These are phyloP conservation scores for Ceratocystis albifundus DNA, from an alignment of 2,329 filamentous ascomycete genomes.

Conservation along the genomic window DNA sequence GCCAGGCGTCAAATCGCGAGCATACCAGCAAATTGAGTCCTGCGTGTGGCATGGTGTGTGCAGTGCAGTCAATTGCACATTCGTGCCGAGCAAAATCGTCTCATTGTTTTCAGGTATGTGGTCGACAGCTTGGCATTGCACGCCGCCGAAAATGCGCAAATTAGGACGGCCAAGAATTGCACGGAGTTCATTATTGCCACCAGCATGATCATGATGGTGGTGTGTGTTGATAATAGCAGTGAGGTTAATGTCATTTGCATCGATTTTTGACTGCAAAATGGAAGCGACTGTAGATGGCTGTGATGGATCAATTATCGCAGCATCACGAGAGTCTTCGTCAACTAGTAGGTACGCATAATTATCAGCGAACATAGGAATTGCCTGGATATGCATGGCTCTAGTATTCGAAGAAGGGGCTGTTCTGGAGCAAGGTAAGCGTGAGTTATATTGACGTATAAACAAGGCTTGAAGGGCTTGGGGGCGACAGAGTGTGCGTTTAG, in stretches of 20 bases:
- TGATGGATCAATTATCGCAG: slow-evolving; percentile 68
- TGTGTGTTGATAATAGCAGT: slow-evolving; percentile 92
- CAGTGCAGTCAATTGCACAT: slow-evolving; percentile 54
- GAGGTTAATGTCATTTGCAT: slow-evolving; percentile 63
- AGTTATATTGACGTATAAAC: background rate
- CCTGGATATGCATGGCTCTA: slow-evolving; percentile 70
- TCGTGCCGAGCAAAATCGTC: slow-evolving; percentile 65
- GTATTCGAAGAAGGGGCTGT: slow-evolving; percentile 21
- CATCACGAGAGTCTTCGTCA: slow-evolving; percentile 66
- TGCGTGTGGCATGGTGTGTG: slow-evolving; percentile 97
- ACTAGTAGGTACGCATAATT: slow-evolving; percentile 79
- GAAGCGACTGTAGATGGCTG: slow-evolving; percentile 56
- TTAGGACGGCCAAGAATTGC: slow-evolving; percentile 41
- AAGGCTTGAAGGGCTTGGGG: background rate
- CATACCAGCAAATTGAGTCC: slow-evolving; percentile 92
- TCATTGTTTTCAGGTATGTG: slow-evolving; percentile 63
- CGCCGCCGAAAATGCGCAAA: slow-evolving; percentile 74
- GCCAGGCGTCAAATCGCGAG: slow-evolving; percentile 49
- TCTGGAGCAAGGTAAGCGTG: background rate
- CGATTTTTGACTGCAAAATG: slow-evolving; percentile 58
- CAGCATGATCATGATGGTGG: slow-evolving; percentile 90
- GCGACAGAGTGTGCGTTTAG: background rate
- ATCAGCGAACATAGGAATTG: slow-evolving; percentile 82
- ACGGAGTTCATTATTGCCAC: slow-evolving; percentile 60
- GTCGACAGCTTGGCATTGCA: slow-evolving; percentile 70